These are phyloP conservation scores for Tolypocladium paradoxum DNA, from an alignment of 2,329 filamentous ascomycete species.

Conservation along the genomic window DNA sequence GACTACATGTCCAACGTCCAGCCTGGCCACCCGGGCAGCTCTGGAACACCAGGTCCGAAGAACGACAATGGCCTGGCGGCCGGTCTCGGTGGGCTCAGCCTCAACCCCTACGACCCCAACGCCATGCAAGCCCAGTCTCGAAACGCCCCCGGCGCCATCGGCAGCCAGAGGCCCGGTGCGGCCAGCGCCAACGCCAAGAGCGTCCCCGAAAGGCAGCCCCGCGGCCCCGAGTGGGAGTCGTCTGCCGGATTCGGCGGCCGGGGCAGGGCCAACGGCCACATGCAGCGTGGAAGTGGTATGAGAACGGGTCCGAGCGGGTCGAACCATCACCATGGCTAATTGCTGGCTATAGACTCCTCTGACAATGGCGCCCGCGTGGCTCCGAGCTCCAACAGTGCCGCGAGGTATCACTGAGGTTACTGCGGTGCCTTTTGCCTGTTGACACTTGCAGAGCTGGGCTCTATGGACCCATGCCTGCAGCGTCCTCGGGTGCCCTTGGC, in stretches of 20 bases:
- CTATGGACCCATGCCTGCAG: neutral
- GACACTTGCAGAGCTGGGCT: neutral
- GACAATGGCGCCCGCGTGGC: slow-evolving; percentile 29
- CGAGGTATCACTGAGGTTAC: slow-evolving; percentile 24
- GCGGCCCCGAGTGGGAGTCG: slow-evolving; percentile 52
- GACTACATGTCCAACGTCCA: slow-evolving; percentile 33
- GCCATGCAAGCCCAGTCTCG: slow-evolving; percentile 25
- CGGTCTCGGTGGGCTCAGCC: slow-evolving; percentile 38
- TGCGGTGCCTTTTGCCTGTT: neutral
- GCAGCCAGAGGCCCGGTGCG: slow-evolving; percentile 50
- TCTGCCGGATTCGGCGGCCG: slow-evolving; percentile 42
- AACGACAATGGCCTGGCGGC: slow-evolving; percentile 31
- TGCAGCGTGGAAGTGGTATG: slow-evolving; percentile 51
- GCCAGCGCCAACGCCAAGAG: slow-evolving; percentile 32
- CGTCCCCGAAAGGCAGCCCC: slow-evolving; percentile 51
- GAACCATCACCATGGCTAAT: slow-evolving; percentile 5
- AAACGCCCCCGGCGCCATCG: slow-evolving; percentile 50
- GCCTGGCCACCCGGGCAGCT: slow-evolving; percentile 21
- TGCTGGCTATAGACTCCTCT: slow-evolving; percentile 25
- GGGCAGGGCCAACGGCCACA: slow-evolving; percentile 47
- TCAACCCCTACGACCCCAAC: slow-evolving; percentile 39
- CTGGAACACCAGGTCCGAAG: slow-evolving; percentile 27
- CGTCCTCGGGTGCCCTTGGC: neutral
- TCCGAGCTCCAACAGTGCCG: slow-evolving; percentile 21
- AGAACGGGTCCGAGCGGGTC: slow-evolving; percentile 4